Percentiles rank a stretch among this genome's conserved stretches.
These are phyloP conservation scores for Chlorella variabilis DNA, from an alignment of 163 green algal species.

Conservation along the genomic window DNA sequence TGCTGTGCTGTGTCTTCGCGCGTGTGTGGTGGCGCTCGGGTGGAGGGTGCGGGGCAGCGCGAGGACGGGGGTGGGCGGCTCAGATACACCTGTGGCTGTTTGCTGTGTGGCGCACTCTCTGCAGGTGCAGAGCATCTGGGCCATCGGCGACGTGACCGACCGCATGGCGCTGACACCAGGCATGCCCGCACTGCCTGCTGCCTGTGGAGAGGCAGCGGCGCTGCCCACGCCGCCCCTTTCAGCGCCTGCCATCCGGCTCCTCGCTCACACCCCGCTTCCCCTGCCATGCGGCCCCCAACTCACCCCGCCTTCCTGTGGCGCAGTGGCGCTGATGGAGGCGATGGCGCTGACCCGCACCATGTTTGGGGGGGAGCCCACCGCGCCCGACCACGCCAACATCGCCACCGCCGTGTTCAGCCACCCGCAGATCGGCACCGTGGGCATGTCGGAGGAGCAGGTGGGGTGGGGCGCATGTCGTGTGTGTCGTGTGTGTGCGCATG, in stretches of 20 bases:
- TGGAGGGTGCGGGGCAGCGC: too few relatives aligned
- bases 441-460: slow-evolving; percentile 82
- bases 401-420: slow-evolving; percentile 69
- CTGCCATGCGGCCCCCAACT: neutral
- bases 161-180: slow-evolving; percentile 65
- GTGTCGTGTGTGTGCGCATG: too few relatives aligned
- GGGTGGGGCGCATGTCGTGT: neutral
- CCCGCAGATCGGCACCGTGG: slow-evolving; percentile 85
- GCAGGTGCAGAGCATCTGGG: slow-evolving; percentile 84
- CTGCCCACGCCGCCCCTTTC: neutral
- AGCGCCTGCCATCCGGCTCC: neutral
- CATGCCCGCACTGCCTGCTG: neutral
- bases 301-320: slow-evolving; percentile 27
- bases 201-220: too few relatives aligned
- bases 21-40: too few relatives aligned
- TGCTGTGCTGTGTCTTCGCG: neutral
- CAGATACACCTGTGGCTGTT: neutral
- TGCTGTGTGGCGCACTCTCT: neutral
- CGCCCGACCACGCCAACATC: slow-evolving; percentile 79
- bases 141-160: slow-evolving; percentile 92
- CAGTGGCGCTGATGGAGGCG: slow-evolving; percentile 95
- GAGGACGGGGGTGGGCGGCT: too few relatives aligned
- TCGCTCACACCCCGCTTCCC: neutral
- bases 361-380: slow-evolving; percentile 75
- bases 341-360: slow-evolving; percentile 91